Evolutionary conservation across 306 rosid species (phyloP).

Genomic region (Sindora glabra): DNA sequence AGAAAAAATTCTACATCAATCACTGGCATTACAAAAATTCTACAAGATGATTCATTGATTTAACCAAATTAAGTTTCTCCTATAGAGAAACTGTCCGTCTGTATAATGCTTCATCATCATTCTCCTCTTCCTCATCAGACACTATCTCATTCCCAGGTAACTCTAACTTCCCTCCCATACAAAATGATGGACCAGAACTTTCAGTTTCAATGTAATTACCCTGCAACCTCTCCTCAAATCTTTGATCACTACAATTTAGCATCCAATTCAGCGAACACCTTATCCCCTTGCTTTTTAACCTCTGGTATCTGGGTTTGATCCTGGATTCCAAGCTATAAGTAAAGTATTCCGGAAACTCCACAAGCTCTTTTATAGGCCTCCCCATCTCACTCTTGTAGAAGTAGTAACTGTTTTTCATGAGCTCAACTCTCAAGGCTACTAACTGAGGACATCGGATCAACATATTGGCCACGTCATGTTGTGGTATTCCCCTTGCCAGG

Average conservation of each 20-base stretch:
- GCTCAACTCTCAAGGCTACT: constrained; percentile 52
- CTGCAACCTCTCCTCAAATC: constrained; percentile 91
- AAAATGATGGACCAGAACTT: constrained; percentile 61
- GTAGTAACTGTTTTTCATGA: constrained; percentile 80
- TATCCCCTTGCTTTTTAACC: constrained; percentile 68
- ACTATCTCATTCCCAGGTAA: constrained; percentile 57
- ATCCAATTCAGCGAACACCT: constrained; percentile 76
- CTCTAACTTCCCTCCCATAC: constrained; percentile 82
- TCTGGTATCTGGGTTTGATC: constrained; percentile 75
- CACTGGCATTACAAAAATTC: too few species aligned
- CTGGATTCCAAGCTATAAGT: constrained; percentile 91
- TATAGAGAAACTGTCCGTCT: constrained; percentile 70
- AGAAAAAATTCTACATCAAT: too few species aligned
- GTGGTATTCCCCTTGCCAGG: constrained; percentile 46
- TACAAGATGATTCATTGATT: too few species aligned
- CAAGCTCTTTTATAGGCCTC: constrained; percentile 69
- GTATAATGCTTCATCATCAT: constrained; percentile 66
- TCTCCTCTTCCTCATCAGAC: constrained; percentile 80
- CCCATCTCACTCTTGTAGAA: constrained; percentile 88
- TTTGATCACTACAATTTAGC: constrained; percentile 83
- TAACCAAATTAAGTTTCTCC: too few species aligned
- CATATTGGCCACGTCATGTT: constrained; percentile 67
- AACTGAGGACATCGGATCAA: constrained; percentile 73
- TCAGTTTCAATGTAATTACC: constrained; percentile 78
- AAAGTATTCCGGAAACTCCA: constrained; percentile 81